Evolutionary conservation across 305 asterid genomes (phyloP), one percentile per base, ranked within the genome.

Genomic region (Andrographis paniculata): DNA sequence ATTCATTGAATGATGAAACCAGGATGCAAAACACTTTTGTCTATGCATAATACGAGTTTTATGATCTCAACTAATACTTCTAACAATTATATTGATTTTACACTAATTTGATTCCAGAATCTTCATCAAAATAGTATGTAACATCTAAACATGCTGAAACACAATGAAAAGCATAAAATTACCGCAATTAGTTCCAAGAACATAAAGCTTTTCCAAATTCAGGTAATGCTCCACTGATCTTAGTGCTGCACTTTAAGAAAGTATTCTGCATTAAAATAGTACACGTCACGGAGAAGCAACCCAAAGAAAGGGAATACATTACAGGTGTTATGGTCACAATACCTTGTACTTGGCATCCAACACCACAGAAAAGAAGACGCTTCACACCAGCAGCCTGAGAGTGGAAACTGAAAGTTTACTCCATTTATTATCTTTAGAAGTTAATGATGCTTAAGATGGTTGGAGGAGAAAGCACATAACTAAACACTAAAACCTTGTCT

Each of bases 341-440:
- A 89, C 96, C 98, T 86, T 89, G 98, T 52, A 89, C 98, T 73
- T 89, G 98, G 79, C 98, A 89, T 59, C 98, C 98, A 47, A 89
- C 98, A 65, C 98, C 98, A 45, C 94, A 85, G 65, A 89, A 86
- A 65, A 86, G 96, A 68, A 89, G 94, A 51, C 96, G 93, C 59
- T 78, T 86, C 53, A 86, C 98, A 43, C 88, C 95, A 73, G 95
- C 94, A 58, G 94, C 96, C 98, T 86, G 84, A 62, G 58, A 64
- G 49, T 33, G 54, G 45, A 63, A 69, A 59, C 45, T 48, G 15
- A 38, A 13, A 18, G 15, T 35, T 65, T 42, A 56, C 24, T 52
- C 36, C 41, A 24, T 31, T 60, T 48, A 27, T 20, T 52, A 45
- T 50, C 52, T n/a, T 50, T 19, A 58, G 42, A 17, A 33, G n/a